A percentile compares a stretch with the other conserved stretches of the same genome.
These are phyloP conservation scores for Mycena crocata DNA, from an alignment of 768 basidiomycete species.

Conservation along the genomic window DNA sequence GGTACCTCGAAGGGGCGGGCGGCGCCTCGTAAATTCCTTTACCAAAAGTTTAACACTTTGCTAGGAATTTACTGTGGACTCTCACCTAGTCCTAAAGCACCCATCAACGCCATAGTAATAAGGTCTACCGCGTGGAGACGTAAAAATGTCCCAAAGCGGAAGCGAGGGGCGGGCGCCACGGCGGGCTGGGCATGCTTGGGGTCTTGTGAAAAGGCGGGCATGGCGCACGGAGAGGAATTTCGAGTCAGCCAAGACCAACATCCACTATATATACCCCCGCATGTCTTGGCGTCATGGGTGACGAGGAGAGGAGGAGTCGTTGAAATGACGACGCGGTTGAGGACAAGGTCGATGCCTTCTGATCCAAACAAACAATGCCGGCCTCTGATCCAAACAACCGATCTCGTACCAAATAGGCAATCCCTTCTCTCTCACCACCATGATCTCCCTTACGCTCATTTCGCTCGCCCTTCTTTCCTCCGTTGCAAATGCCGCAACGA, in stretches of 20 bases:
- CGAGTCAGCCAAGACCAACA: no score
- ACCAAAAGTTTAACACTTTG: no score
- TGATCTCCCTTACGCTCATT: slow-evolving; percentile 48
- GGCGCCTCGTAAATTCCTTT: slow-evolving; percentile 16
- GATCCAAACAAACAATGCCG: no score
- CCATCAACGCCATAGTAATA: slow-evolving; percentile 68
- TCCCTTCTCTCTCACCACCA: slow-evolving; percentile 29
- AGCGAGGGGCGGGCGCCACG: slow-evolving; percentile 30
- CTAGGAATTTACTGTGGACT: slow-evolving; percentile 39
- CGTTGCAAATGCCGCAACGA: slow-evolving; percentile 57
- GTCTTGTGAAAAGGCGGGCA: neutral
- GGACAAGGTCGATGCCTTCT: no score
- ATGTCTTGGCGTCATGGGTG: no score
- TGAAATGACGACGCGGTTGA: no score
- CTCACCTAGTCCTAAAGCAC: slow-evolving; percentile 63
- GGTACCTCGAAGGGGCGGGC: slow-evolving; percentile 60
- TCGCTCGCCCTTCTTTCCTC: slow-evolving; percentile 55
- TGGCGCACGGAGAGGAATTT: neutral
- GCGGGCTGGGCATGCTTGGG: neutral
- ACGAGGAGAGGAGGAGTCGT: no score
- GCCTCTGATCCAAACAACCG: neutral
- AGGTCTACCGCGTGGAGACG: slow-evolving; percentile 63
- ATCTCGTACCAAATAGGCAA: neutral
- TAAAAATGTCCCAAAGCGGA: slow-evolving; percentile 53
- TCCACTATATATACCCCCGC: neutral